Evolutionary conservation across 345 rosid species (phyloP), one percentile per base, ranked within the genome.

Genomic region (Cardamine occulta): DNA sequence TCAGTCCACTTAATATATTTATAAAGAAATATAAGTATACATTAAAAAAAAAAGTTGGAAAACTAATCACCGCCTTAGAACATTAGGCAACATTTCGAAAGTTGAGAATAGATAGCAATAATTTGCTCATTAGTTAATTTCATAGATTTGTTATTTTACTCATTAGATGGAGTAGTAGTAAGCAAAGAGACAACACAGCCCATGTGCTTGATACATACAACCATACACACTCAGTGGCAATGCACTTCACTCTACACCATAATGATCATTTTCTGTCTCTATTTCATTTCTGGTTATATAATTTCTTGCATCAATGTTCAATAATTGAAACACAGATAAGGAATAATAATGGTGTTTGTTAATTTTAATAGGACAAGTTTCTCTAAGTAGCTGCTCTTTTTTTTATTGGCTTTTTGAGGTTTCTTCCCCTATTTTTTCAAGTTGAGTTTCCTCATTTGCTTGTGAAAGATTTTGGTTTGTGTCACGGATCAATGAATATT

Each of bases 151-250:
- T 18, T 11, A 1, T n/a, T 18, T 7, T 52, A 61, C 18, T 64
- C 57, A 15, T 21, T 64, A 32, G 6, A 4, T 55, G 15, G 35
- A 31, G 51, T 13, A 45, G 51, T 13, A 45, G 13, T 45, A 56
- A 65, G 60, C 72, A 66, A 45, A 56, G 51, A 7, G 60, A 58
- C 78, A 74, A 74, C 29, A 74, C 39, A 17, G 48, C 29, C 67
- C 66, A 74, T 58, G 78, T 74, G 78, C 21, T 66, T 32, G 11
- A 56, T 24, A 66, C 18, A 56, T 24, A 66, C 18, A 63, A 63
- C 63, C 24, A 54, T 21, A 48, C 66, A 66, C 72, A 32, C 51
- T 40, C 24, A 47, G 48, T 73, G 44, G 62, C 55, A 73, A 56
- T 21, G 47, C 72, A 34, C 59, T 74, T 74, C 55, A 28, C 34